Base-by-base conservation (phyloP, 1,284 basidiomycete genomes). In the Phellopilus nigrolimitatus region DNA sequence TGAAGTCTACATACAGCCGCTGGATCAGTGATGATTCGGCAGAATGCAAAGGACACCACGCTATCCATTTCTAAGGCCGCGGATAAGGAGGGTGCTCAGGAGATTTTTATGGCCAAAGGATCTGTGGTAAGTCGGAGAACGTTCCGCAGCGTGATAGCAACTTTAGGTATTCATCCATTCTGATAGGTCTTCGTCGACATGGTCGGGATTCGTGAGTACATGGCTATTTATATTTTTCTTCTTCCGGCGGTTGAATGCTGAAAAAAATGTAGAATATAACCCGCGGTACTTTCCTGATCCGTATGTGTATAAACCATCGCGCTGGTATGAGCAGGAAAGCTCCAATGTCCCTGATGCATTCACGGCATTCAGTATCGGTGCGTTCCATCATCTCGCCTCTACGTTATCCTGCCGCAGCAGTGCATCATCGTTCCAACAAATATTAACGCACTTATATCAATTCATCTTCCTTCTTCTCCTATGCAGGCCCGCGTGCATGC, bases 401-500 rank as follows among this genome's bases (percentile, higher is more conserved):
- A n/a, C n/a, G n/a, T n/a, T n/a, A n/a, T n/a, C n/a, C n/a, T n/a
- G n/a, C n/a, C 17, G 13, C 34, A 9, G 9, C 5, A 34, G 5
- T n/a, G n/a, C n/a, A n/a, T n/a, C n/a, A n/a, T n/a, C n/a, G n/a
- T n/a, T n/a, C n/a, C n/a, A n/a, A n/a, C n/a, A n/a, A n/a, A n/a
- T n/a, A n/a, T n/a, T n/a, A n/a, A n/a, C n/a, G n/a, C n/a, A n/a
- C 33, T 4, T 0, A 12, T 40, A 25, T 36, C 7, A 27, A 28
- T 51, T 5, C 49, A 21, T 7, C 31, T 33, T 33, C n/a, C 2
- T 3, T 12, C n/a, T 33, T 12, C 6, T 9, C n/a, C 31, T n/a
- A 33, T n/a, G 21, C 49, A 72, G 78, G 75, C 36, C 71, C 75
- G 7, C 71, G 80, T 3, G 69, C 72, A 2, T 82, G 80, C 55